Evolutionary conservation across 2,329 filamentous ascomycete genomes (phyloP).

Genomic region (Akanthomyces dipterigenus): DNA sequence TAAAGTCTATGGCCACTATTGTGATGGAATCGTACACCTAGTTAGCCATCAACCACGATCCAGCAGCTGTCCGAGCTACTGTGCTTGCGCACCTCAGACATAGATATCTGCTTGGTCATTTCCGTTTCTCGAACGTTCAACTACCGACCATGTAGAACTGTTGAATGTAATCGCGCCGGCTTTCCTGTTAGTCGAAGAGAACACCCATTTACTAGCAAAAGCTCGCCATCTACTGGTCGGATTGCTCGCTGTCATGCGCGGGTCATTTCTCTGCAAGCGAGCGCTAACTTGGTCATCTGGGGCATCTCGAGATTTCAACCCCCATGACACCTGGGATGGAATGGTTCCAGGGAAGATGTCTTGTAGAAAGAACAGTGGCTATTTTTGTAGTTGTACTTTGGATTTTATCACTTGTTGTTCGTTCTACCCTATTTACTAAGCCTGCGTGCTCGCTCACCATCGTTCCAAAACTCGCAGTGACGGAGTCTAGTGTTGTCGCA

Average conservation of each 20-base stretch:
- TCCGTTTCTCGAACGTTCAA: background rate
- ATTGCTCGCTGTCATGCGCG: background rate
- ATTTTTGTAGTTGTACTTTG: background rate
- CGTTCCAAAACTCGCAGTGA: slow-evolving; percentile 10
- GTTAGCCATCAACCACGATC: slow-evolving; percentile 58
- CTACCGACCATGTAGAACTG: background rate
- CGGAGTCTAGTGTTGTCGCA: background rate
- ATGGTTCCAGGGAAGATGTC: too few relatives aligned
- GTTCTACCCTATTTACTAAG: background rate
- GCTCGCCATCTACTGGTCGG: background rate
- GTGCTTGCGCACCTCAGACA: slow-evolving; percentile 39
- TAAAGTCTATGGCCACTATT: too few relatives aligned
- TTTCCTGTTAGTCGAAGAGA: background rate
- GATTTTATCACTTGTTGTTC: background rate
- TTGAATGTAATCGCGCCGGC: background rate
- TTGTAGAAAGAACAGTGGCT: too few relatives aligned
- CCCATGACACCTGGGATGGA: too few relatives aligned
- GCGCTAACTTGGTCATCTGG: too few relatives aligned
- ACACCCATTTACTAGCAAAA: background rate
- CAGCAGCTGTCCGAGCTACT: slow-evolving; percentile 45
- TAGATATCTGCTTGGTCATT: slow-evolving; percentile 26
- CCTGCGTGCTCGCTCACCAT: background rate
- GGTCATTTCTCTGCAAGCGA: background rate
- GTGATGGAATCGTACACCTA: slow-evolving; percentile 49
- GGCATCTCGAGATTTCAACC: background rate